These are phyloP conservation scores for Mortierella antarctica DNA, from an alignment of 192 early-diverging fungal genomes.

Conservation along the genomic window DNA sequence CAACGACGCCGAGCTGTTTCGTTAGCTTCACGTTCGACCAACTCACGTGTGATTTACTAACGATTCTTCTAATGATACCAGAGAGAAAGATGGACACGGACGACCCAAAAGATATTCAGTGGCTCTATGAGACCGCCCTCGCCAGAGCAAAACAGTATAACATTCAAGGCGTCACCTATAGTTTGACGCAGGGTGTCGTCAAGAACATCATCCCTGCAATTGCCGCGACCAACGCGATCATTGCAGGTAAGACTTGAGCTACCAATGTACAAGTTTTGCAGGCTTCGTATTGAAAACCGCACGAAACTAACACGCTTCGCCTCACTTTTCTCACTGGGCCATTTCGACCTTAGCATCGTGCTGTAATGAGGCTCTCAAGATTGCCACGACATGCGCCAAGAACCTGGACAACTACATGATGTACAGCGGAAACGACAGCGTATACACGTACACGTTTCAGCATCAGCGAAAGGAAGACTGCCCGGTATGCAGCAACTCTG, in stretches of 20 bases:
- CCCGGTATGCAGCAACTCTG: constrained; percentile 86
- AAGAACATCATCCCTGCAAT: constrained; percentile 99
- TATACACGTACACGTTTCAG: constrained; percentile 92
- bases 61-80: background rate
- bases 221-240: constrained; percentile 89
- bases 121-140: constrained; percentile 76
- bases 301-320: too few species aligned
- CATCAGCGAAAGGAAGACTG: constrained; percentile 87
- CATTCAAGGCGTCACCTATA: constrained; percentile 90
- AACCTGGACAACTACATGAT: constrained; percentile 96
- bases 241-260: constrained; percentile 58
- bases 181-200: constrained; percentile 95
- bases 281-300: too few species aligned
- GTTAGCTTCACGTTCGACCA: background rate
- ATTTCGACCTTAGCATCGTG: constrained; percentile 74
- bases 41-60: background rate
- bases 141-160: constrained; percentile 82
- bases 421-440: constrained; percentile 91
- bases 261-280: too few species aligned
- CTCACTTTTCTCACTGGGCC: background rate
- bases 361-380: constrained; percentile 95
- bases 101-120: constrained; percentile 80
- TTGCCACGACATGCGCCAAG: constrained; percentile 81
- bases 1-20: too few species aligned
- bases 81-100: constrained; percentile 81